Conservation (phyloP, 768 basidiomycete species). For the Suillus occidentalis region DNA sequence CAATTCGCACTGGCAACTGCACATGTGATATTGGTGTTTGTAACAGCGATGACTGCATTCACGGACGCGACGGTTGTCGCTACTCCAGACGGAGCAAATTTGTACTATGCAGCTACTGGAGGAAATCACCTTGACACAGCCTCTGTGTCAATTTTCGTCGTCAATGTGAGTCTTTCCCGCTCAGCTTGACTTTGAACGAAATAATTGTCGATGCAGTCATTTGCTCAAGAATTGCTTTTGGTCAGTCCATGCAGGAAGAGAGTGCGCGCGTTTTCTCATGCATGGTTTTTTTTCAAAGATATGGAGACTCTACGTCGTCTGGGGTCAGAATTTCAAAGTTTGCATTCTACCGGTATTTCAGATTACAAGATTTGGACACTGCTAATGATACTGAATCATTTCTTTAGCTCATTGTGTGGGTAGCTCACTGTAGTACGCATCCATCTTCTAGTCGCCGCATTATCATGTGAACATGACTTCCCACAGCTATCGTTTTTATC, state of each 20-base stretch:
- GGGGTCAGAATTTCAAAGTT: neutral
- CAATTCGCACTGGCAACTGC: neutral
- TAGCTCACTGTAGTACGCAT: neutral
- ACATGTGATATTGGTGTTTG: neutral
- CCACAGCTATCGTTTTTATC: neutral
- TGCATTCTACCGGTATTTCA: neutral
- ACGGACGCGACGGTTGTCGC: neutral
- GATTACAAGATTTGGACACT: neutral
- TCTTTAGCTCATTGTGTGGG: neutral
- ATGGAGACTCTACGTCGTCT: neutral
- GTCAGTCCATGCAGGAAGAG: neutral
- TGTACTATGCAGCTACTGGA: neutral
- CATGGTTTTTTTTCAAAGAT: neutral
- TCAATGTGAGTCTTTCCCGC: neutral
- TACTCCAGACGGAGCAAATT: neutral
- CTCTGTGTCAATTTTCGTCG: neutral
- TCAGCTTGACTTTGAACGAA: neutral
- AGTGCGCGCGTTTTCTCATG: neutral
- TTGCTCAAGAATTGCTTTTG: neutral
- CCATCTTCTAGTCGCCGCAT: neutral
- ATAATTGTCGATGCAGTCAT: neutral
- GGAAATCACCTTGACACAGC: neutral
- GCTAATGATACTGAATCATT: neutral
- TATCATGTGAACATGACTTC: neutral
- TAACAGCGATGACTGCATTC: neutral